phyloP scores from a whole-genome alignment of 2,329 filamentous ascomycete species.

The Colletotrichum sublineola region DNA sequence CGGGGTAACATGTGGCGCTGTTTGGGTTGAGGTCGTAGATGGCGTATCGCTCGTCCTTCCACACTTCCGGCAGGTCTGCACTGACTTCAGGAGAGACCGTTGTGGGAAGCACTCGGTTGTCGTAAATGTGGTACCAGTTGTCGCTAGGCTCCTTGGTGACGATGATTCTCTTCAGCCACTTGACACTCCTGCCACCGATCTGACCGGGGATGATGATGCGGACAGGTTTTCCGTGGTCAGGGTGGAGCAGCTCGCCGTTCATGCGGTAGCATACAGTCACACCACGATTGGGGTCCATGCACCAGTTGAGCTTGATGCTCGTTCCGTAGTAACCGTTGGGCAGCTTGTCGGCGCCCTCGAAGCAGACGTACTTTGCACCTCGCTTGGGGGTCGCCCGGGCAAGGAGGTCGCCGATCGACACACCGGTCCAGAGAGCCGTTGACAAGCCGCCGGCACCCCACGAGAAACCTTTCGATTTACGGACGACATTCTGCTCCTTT shows the following conservation, averaged over 20 bases:
- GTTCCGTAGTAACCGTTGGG: slow-evolving; percentile 93
- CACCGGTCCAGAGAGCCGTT: slow-evolving; percentile 89
- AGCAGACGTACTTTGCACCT: slow-evolving; percentile 85
- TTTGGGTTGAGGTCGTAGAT: slow-evolving; percentile 95
- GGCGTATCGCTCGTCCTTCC: slow-evolving; percentile 90
- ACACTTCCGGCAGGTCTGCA: slow-evolving; percentile 79
- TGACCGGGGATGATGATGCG: slow-evolving; percentile 89
- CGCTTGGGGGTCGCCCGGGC: slow-evolving; percentile 75
- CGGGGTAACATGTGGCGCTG: slow-evolving; percentile 83
- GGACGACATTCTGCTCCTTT: slow-evolving; percentile 92
- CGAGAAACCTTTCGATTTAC: slow-evolving; percentile 93
- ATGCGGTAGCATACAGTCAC: slow-evolving; percentile 91
- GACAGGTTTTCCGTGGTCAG: slow-evolving; percentile 89
- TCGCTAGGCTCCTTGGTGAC: slow-evolving; percentile 84
- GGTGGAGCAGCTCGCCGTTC: slow-evolving; percentile 85
- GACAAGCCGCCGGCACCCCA: slow-evolving; percentile 92
- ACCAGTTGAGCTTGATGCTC: slow-evolving; percentile 89
- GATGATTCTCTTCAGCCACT: slow-evolving; percentile 88
- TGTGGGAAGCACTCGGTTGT: slow-evolving; percentile 90
- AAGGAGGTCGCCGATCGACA: slow-evolving; percentile 79
- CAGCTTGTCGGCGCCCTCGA: slow-evolving; percentile 89
- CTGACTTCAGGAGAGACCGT: slow-evolving; percentile 87
- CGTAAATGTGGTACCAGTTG: slow-evolving; percentile 96
- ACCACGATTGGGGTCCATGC: slow-evolving; percentile 83
- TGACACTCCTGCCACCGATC: slow-evolving; percentile 92